Percentiles rank a stretch among this genome's conserved stretches.
These are phyloP conservation scores for Atalantia buxifolia DNA, from an alignment of 345 rosid species.

Conservation along the genomic window DNA sequence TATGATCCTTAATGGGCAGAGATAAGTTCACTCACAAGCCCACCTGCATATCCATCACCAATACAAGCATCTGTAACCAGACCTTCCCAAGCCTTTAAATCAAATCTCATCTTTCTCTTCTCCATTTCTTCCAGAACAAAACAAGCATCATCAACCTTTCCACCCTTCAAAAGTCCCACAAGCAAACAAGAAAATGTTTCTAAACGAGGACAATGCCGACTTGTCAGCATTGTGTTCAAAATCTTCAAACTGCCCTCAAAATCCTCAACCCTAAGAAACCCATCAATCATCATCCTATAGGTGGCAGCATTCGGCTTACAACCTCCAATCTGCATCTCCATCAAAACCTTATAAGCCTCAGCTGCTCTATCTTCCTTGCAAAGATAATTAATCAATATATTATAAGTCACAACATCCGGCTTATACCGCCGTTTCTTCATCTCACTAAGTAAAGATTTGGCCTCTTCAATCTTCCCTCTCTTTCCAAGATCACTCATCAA, in stretches of 20 bases:
- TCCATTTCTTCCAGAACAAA: slow-evolving; percentile 74
- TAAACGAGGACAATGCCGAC: slow-evolving; percentile 58
- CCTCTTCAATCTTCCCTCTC: slow-evolving; percentile 78
- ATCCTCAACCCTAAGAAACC: slow-evolving; percentile 58
- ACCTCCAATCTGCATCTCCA: slow-evolving; percentile 77
- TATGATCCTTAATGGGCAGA: not conserved
- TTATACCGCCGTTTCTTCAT: slow-evolving; percentile 75
- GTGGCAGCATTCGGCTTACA: slow-evolving; percentile 86
- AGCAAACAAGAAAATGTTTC: slow-evolving; percentile 50
- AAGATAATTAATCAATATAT: slow-evolving; percentile 69
- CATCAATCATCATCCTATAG: slow-evolving; percentile 80
- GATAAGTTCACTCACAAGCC: slow-evolving; percentile 44
- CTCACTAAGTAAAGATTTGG: slow-evolving; percentile 54
- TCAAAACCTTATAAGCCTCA: slow-evolving; percentile 61
- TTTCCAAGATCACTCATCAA: slow-evolving; percentile 80
- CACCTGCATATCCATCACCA: slow-evolving; percentile 24
- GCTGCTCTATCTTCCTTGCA: slow-evolving; percentile 52
- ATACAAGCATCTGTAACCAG: slow-evolving; percentile 41
- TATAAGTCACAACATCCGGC: slow-evolving; percentile 77
- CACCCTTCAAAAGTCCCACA: slow-evolving; percentile 51
- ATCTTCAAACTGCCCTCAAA: slow-evolving; percentile 69
- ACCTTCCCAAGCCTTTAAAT: slow-evolving; percentile 49
- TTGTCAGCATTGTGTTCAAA: slow-evolving; percentile 66
- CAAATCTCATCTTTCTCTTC: slow-evolving; percentile 56
- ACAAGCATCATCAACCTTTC: slow-evolving; percentile 55